These are phyloP conservation scores for Yamadazyma atlantica DNA, from an alignment of 1,139 yeast genomes.

Conservation along the genomic window DNA sequence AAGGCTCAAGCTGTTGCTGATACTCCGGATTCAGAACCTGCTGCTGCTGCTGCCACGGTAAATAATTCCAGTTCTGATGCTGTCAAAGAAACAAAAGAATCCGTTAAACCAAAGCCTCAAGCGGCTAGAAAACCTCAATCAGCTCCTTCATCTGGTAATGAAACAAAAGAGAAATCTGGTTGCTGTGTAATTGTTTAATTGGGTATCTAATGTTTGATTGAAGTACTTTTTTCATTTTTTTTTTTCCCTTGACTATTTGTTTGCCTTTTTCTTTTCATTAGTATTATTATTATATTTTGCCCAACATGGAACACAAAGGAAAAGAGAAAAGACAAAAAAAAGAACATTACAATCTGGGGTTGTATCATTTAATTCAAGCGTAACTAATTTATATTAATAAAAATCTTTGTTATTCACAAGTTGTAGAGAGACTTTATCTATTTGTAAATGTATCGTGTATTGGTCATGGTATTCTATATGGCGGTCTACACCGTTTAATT, in stretches of 20 bases:
- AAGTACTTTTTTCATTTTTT: background rate
- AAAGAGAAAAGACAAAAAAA: no score
- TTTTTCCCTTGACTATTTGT: constrained; percentile 2
- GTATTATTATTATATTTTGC: constrained; percentile 1
- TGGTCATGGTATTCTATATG: background rate
- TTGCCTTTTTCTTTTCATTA: constrained; percentile 2
- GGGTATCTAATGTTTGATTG: no score
- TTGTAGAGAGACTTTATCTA: no score
- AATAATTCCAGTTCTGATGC: constrained; percentile 7
- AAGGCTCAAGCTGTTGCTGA: constrained; percentile 5
- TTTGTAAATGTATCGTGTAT: no score
- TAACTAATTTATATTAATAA: no score
- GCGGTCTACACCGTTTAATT: constrained; percentile 50
- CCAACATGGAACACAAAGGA: no score
- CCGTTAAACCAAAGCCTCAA: constrained; percentile 10
- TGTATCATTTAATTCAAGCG: constrained; percentile 7
- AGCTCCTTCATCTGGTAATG: constrained; percentile 17
- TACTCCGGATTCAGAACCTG: constrained; percentile 9
- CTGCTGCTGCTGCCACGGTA: constrained; percentile 10
- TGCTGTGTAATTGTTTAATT: constrained; percentile 47
- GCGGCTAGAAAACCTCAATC: constrained; percentile 15
- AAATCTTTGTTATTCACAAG: no score
- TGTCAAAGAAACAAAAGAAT: constrained; percentile 9
- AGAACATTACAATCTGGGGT: constrained; percentile 12
- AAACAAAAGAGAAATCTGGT: constrained; percentile 40